Evolutionary conservation across 2,329 filamentous ascomycete species (phyloP).

Genomic region (Mycosphaerelloides madeirae): DNA sequence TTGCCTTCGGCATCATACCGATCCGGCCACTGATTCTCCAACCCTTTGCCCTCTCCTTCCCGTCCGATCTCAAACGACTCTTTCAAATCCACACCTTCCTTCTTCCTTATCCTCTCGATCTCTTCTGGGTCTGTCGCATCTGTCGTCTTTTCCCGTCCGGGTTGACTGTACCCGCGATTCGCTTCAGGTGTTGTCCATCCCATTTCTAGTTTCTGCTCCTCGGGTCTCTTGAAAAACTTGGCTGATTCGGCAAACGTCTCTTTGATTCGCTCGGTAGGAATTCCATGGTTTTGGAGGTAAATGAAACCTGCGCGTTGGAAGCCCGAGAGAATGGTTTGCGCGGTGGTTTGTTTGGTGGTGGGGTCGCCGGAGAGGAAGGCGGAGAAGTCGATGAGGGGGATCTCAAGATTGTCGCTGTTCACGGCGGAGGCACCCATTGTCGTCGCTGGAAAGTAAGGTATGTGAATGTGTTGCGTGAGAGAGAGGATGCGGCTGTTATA

Average conservation of each 20-base stretch:
- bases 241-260: constrained; percentile 48
- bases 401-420: constrained; percentile 34
- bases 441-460: too few species aligned
- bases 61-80: constrained; percentile 59
- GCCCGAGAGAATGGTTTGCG: constrained; percentile 67
- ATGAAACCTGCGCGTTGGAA: constrained; percentile 87
- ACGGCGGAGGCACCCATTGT: constrained; percentile 22
- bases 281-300: constrained; percentile 76
- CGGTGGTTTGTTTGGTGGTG: constrained; percentile 47
- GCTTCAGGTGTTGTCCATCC: constrained; percentile 56
- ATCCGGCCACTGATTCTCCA: constrained; percentile 75
- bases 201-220: constrained; percentile 59
- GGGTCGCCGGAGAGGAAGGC: constrained; percentile 59
- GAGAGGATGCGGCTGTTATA: too few species aligned
- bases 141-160: constrained; percentile 64
- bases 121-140: constrained; percentile 51
- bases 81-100: constrained; percentile 49
- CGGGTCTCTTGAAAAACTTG: constrained; percentile 63
- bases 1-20: constrained; percentile 56
- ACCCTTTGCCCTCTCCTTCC: constrained; percentile 50
- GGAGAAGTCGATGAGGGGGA: constrained; percentile 65
- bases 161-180: constrained; percentile 47
- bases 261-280: constrained; percentile 47
- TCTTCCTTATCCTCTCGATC: constrained; percentile 54
- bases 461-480: too few species aligned